These are phyloP conservation scores for Kentomonas sorsogonicus DNA, from an alignment of 208 protist species.

Conservation along the genomic window DNA sequence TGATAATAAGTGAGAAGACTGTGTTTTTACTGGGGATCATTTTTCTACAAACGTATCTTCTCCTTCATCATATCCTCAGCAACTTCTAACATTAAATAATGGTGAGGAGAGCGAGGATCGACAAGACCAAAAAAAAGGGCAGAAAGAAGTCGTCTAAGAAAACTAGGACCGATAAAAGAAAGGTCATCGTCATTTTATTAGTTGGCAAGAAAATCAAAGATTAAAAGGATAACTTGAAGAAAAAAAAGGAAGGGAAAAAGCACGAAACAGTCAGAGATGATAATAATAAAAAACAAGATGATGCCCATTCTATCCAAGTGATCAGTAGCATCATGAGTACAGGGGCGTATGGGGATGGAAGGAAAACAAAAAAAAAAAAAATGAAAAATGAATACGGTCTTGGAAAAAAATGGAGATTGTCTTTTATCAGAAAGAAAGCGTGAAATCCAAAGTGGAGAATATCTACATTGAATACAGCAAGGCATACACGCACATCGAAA, in stretches of 20 bases:
- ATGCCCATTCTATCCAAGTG: neutral
- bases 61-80: no score
- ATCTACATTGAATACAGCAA: no score
- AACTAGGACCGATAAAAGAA: no score
- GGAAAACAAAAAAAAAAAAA: slow-evolving; percentile 4
- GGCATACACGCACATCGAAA: no score
- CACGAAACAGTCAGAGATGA: neutral
- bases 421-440: no score
- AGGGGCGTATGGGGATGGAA: slow-evolving; percentile 2
- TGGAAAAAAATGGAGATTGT: no score
- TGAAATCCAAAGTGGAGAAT: no score
- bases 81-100: neutral
- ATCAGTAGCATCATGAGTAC: neutral
- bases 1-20: neutral
- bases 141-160: neutral
- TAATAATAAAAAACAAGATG: slow-evolving; percentile 7
- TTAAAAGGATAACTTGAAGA: no score
- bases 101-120: neutral
- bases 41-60: no score
- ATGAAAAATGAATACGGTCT: slow-evolving; percentile 2
- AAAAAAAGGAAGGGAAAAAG: neutral
- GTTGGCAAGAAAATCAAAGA: no score
- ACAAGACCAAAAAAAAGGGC: neutral
- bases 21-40: no score
- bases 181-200: no score